Evolutionary conservation across 2,329 filamentous ascomycete genomes (phyloP).

Genomic region (Botryosphaeria agaves): DNA sequence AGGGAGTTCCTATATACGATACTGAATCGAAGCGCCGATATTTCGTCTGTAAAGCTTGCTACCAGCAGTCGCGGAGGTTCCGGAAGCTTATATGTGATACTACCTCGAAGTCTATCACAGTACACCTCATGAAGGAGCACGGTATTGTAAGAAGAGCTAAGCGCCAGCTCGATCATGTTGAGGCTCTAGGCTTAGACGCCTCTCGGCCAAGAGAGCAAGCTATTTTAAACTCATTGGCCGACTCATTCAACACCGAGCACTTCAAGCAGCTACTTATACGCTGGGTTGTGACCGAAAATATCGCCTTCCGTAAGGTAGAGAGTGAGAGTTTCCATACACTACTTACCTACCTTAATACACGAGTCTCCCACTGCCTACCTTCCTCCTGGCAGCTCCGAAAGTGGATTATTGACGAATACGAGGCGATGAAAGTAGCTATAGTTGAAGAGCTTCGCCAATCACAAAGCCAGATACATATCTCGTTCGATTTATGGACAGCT

Average conservation of each 20-base stretch:
- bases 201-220: too few species aligned
- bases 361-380: too few species aligned
- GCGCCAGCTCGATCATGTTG: too few species aligned
- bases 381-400: background rate
- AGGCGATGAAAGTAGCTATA: background rate
- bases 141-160: too few species aligned
- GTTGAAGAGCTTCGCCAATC: background rate
- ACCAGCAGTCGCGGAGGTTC: too few species aligned
- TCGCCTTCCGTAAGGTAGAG: background rate
- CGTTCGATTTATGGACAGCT: conserved; percentile 8
- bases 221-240: too few species aligned
- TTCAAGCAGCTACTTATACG: background rate
- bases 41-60: too few species aligned
- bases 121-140: too few species aligned
- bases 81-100: too few species aligned
- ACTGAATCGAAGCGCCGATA: background rate
- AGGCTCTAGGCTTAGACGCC: too few species aligned
- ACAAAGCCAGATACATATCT: conserved; percentile 2
- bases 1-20: background rate
- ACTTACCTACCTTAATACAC: background rate
- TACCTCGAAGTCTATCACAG: too few species aligned
- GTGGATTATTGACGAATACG: background rate
- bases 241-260: background rate
- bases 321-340: background rate
- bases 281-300: background rate